Base-by-base conservation (phyloP, 2,329 filamentous ascomycete species). In the Setomelanomma holmii region DNA sequence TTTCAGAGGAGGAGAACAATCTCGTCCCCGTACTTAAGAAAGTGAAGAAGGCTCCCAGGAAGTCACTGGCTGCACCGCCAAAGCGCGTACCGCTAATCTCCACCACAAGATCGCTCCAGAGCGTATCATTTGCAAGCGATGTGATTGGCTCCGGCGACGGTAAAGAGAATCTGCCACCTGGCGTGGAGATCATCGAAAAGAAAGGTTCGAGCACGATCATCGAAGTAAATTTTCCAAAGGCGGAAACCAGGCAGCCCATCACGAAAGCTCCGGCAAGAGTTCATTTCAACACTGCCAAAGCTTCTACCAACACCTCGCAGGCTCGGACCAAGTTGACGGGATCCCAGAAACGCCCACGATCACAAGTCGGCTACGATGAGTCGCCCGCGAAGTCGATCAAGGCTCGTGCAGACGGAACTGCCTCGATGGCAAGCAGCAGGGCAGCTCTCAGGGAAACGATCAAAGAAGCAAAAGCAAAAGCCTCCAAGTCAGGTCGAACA, bases 81-180 rank as follows among this genome's bases (percentile, higher is more conserved):
- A 82, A 78, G 62, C 76, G 80, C 36, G 75, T 72, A 16, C 82
- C 84, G 3, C 67, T 87, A 44, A 78, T 79, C 30, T 75, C 78
- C 34, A 76, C 71, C 11, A 53, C 64, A 5, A 67, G 66, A 20
- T 65, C 64, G 21, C 53, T 71, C 5, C 81, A 82, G 57, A 77
- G 76, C 40, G 63, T 69, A 6, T 72, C 73, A 4, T 70, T 74
- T 35, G 67, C 70, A 16, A 63, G 74, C 38, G 81, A 86, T 60
- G 65, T 81, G n/a, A 63, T 75, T 52, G 84, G 84, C 20, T 78
- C 78, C 42, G 82, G 82, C 27, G 79, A 79, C 4, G 85, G 85
- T 5, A 88, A 88, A 61, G 85, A 88, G 67, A 88, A 88, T 56
- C 64, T 86, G 4, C 84, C 84, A 12, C 85, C 84, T 1, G 79